Evolutionary conservation across 2,329 filamentous ascomycete genomes (phyloP).

Genomic region (Sporothrix pallida): DNA sequence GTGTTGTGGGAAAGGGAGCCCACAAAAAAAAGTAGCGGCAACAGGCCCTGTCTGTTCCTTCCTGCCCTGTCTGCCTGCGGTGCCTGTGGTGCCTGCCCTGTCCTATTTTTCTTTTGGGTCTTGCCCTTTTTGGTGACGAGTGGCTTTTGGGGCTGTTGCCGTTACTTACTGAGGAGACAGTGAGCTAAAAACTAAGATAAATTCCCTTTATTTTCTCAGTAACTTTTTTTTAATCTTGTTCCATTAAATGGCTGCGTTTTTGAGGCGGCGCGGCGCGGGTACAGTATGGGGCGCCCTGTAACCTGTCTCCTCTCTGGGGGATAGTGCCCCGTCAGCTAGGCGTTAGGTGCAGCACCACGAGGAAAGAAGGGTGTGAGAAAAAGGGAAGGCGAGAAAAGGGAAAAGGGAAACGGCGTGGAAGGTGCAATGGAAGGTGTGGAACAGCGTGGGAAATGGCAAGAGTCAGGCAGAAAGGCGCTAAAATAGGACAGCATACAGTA

Average conservation of each 20-base stretch:
- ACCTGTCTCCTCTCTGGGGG: constrained; percentile 32
- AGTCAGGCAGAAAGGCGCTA: constrained; percentile 31
- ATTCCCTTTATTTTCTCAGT: neutral
- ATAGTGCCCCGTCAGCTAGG: neutral
- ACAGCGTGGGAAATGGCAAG: neutral
- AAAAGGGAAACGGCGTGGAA: neutral
- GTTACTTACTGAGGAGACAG: no score
- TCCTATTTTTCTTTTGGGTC: constrained; percentile 5
- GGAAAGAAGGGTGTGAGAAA: neutral
- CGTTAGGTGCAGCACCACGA: neutral
- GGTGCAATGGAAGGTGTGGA: constrained; percentile 13
- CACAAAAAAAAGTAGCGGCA: neutral
- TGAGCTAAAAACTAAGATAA: no score
- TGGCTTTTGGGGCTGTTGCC: constrained; percentile 2
- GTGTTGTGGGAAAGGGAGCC: constrained; percentile 27
- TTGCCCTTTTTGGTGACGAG: neutral
- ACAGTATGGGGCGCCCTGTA: constrained; percentile 34
- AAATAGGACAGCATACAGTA: constrained; percentile 29
- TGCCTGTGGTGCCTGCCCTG: neutral
- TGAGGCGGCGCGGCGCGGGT: constrained; percentile 30
- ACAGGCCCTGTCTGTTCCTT: constrained; percentile 2
- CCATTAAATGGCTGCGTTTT: constrained; percentile 1
- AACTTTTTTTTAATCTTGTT: neutral
- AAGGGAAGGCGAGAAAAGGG: neutral
- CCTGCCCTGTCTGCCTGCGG: no score